Conservation (phyloP, 2,329 filamentous ascomycete species). For the Monosporascus sp. region DNA sequence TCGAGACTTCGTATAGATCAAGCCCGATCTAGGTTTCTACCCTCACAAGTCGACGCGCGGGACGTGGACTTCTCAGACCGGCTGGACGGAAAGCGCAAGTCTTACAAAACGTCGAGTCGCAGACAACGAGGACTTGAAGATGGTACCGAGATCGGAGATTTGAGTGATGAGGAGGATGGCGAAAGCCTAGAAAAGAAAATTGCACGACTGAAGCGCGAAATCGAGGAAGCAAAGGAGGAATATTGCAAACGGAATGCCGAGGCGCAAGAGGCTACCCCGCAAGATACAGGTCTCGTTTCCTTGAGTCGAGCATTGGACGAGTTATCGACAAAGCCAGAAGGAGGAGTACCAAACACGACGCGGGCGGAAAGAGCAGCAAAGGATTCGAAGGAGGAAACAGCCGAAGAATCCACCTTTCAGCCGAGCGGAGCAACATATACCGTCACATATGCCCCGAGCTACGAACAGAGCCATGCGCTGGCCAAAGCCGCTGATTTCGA, state of each 20-base stretch:
- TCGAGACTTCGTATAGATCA: slow-evolving; percentile 71
- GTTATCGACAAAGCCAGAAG: slow-evolving; percentile 40
- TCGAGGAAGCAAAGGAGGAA: slow-evolving; percentile 41
- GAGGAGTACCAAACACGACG: slow-evolving; percentile 14
- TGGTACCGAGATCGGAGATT: slow-evolving; percentile 64
- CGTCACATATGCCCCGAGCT: slow-evolving; percentile 59
- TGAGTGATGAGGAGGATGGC: slow-evolving; percentile 65
- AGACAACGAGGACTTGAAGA: slow-evolving; percentile 59
- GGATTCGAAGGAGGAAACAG: slow-evolving; percentile 15
- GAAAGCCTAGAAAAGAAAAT: slow-evolving; percentile 76
- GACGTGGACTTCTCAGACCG: slow-evolving; percentile 88
- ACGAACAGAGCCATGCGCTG: slow-evolving; percentile 65
- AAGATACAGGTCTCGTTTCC: slow-evolving; percentile 57
- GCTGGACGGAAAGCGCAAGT: slow-evolving; percentile 74
- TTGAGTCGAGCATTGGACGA: slow-evolving; percentile 69
- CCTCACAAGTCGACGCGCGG: slow-evolving; percentile 68
- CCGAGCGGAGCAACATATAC: slow-evolving; percentile 51
- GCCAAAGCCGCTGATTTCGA: slow-evolving; percentile 86
- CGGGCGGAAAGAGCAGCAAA: slow-evolving; percentile 21
- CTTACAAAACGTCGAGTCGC: slow-evolving; percentile 72
- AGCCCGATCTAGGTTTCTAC: slow-evolving; percentile 75
- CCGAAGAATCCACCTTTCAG: slow-evolving; percentile 9
- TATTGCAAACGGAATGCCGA: slow-evolving; percentile 51
- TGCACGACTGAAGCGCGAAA: slow-evolving; percentile 75
- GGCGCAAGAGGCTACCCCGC: slow-evolving; percentile 33